Base-by-base conservation (phyloP, 768 basidiomycete genomes). In the Trichaptum fuscoviolaceum region DNA sequence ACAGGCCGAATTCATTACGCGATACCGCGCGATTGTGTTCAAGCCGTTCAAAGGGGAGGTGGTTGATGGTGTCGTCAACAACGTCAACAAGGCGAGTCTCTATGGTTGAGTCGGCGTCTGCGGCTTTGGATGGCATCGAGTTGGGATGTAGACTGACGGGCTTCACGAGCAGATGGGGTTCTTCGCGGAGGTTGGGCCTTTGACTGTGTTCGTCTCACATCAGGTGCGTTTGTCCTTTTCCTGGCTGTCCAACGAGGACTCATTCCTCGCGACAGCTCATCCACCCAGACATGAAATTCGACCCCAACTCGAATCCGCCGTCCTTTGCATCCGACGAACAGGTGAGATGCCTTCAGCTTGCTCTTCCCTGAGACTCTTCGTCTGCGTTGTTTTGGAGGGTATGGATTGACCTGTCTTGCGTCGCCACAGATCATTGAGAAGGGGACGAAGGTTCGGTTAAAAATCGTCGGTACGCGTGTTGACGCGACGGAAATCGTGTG, bases 11-110 rank as follows among this genome's bases (percentile, higher is more conserved):
- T 99, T 99, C 77, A 85, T 93, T 69, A 94, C 95, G 24, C 83
- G 91, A 65, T 99, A 99, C 78, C 88, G 91, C 27, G 97, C 97
- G 7, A 95, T 99, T 70, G 96, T 99, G 23, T 98, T 97, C 85
- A 96, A 98, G 77, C 97, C 97, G n/a, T 99, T 99, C 85, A 97
- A 98, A 77, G 96, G 95, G 10, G 96, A 99, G 75, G 96, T 98
- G 4, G 92, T 99, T 20, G 97, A 99, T 75, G 96, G 95, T 0
- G 89, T 95, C 2, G 96, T 99, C 20, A 91, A 90, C 72, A 95
- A 93, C 68, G 97, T 99, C 36, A 96, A 89, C 76, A 97, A 97
- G 85, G 96, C 95, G 70, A 72, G 88, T 65, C 7, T 35, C 15
- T 34, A 20, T 10, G 3, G 57, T 30, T 52, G 15, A 8, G 23